phyloP scores from a whole-genome alignment of 2,329 filamentous ascomycete species.

The Cytospora piceicola region DNA sequence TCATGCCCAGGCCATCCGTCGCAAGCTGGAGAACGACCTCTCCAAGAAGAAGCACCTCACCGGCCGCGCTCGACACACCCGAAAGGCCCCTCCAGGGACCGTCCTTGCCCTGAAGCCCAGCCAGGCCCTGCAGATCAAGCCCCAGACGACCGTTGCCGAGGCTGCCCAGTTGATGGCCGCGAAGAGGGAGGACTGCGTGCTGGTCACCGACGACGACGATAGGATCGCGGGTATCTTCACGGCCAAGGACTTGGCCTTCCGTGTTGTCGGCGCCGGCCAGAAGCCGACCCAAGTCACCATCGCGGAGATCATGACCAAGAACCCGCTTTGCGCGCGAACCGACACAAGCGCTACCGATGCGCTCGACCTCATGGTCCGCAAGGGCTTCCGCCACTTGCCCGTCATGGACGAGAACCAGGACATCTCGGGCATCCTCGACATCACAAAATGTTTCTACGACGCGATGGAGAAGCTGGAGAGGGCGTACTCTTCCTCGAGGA shows the following conservation, averaged over 20 bases:
- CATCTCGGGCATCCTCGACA: constrained; percentile 96
- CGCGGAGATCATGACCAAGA: constrained; percentile 99
- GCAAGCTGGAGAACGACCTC: constrained; percentile 95
- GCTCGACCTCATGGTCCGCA: constrained; percentile 95
- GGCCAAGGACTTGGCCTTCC: constrained; percentile 96
- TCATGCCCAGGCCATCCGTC: constrained; percentile 79
- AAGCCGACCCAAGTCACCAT: constrained; percentile 92
- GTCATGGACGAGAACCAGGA: constrained; percentile 99
- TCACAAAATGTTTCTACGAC: constrained; percentile 99
- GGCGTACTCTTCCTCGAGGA: constrained; percentile 96
- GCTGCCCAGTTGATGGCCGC: constrained; percentile 98
- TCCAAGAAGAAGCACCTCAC: constrained; percentile 92
- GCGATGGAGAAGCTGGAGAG: constrained; percentile 99
- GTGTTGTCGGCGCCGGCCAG: constrained; percentile 87
- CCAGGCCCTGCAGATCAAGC: constrained; percentile 96
- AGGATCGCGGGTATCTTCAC: constrained; percentile 98
- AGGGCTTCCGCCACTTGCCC: constrained; percentile 94
- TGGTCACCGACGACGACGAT: constrained; percentile 97
- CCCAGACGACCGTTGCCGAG: constrained; percentile 88
- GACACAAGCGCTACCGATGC: constrained; percentile 98
- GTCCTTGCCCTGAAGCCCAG: constrained; percentile 95
- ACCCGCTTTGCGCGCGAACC: constrained; percentile 93
- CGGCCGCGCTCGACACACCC: constrained; percentile 77
- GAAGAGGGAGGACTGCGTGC: constrained; percentile 95
- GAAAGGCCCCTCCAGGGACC: constrained; percentile 94